phyloP scores from a whole-genome alignment of 2,329 filamentous ascomycete species.

The Aureobasidium melanogenum region DNA sequence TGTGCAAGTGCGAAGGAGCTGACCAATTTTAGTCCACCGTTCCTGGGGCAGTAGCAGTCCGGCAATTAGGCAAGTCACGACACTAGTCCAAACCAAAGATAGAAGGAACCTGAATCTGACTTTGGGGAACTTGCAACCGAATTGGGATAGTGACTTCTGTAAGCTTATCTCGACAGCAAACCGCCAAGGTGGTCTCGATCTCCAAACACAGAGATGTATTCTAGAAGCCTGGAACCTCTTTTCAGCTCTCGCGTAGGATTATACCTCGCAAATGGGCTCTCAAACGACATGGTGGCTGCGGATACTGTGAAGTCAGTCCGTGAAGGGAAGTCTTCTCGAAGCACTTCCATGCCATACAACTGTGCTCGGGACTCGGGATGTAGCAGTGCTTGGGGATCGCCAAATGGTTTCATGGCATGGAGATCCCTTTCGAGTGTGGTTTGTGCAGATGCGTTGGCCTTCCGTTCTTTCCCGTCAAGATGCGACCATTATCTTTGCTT shows the following conservation, averaged over 20 bases:
- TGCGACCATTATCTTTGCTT: not conserved
- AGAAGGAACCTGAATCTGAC: not conserved
- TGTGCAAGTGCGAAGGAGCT: not conserved
- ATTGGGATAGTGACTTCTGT: not conserved
- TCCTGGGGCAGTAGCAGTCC: not conserved
- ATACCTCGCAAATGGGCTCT: not conserved
- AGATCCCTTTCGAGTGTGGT: not conserved
- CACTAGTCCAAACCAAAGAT: not conserved
- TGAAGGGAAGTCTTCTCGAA: not conserved
- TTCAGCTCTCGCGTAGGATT: not conserved
- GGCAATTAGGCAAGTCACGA: not conserved
- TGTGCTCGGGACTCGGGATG: too few species aligned
- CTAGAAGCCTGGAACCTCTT: not conserved
- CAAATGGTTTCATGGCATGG: not conserved
- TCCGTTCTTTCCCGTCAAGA: not conserved
- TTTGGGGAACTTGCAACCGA: conserved; percentile 2
- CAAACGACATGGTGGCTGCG: not conserved
- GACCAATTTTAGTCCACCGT: conserved; percentile 6
- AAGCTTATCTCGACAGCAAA: conserved; percentile 3
- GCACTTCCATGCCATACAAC: not conserved
- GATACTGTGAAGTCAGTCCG: not conserved
- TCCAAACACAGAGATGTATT: not conserved
- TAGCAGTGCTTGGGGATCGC: not conserved
- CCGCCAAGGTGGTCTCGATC: not conserved
- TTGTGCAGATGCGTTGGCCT: not conserved